phyloP scores from a whole-genome alignment of 169 alveolate species.

The Eimeria zaria region DNA sequence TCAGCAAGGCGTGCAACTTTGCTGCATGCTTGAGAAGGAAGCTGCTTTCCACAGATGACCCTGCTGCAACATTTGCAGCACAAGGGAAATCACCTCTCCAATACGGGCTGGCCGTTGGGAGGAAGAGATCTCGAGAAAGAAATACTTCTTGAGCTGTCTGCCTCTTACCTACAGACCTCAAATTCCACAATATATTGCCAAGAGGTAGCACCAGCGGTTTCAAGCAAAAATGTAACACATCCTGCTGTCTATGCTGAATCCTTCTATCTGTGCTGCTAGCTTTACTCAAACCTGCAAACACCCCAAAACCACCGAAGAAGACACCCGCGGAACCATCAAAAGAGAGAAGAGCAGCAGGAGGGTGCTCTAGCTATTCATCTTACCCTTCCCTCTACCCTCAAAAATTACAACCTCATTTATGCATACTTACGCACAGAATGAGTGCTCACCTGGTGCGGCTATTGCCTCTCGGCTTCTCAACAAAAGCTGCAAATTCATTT shows the following conservation, averaged over 20 bases:
- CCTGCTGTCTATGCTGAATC: slow-evolving; percentile 49
- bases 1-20: slow-evolving; percentile 32
- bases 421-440: not conserved
- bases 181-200: not conserved
- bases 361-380: not conserved
- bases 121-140: slow-evolving; percentile 16
- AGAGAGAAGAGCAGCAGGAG: not conserved
- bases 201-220: not conserved
- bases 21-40: slow-evolving; percentile 28
- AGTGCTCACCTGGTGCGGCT: not conserved
- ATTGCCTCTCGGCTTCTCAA: not conserved
- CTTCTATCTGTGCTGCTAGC: not conserved
- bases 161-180: not conserved
- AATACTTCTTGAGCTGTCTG: not conserved
- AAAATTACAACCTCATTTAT: too few species aligned
- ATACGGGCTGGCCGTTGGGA: slow-evolving; percentile 22
- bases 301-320: not conserved
- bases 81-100: slow-evolving; percentile 33
- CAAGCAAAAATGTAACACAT: not conserved
- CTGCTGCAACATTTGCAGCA: not conserved
- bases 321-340: not conserved
- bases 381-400: slow-evolving; percentile 2
- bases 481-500: not conserved
- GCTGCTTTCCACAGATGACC: slow-evolving; percentile 2
- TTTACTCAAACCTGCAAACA: not conserved